phyloP scores from a whole-genome alignment of 2,329 filamentous ascomycete species.

The Verticillium isaacii region DNA sequence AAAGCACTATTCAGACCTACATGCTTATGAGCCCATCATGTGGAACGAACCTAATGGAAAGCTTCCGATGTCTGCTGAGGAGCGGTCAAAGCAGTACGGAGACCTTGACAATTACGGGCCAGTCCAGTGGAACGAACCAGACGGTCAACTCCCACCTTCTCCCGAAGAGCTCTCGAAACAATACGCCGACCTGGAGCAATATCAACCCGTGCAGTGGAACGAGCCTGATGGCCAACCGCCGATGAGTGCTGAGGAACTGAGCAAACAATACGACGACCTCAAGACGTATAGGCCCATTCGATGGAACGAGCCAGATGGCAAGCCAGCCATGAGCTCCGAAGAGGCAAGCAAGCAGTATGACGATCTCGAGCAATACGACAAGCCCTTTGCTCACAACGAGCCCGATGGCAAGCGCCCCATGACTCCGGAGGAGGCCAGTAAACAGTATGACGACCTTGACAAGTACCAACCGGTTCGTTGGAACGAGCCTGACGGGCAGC shows the following conservation, averaged over 20 bases:
- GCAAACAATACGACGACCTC: constrained; percentile 33
- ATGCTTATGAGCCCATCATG: constrained; percentile 11
- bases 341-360: constrained; percentile 30
- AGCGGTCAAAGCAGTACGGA: constrained; percentile 29
- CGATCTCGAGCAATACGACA: constrained; percentile 22
- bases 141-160: constrained; percentile 21
- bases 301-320: constrained; percentile 28
- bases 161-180: constrained; percentile 29
- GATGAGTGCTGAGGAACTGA: constrained; percentile 11
- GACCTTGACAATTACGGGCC: constrained; percentile 31
- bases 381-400: constrained; percentile 21
- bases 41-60: constrained; percentile 18
- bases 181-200: constrained; percentile 35
- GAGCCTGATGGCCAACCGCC: constrained; percentile 16
- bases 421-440: constrained; percentile 29
- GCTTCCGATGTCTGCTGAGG: constrained; percentile 20
- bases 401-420: constrained; percentile 22
- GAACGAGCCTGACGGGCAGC: constrained; percentile 27
- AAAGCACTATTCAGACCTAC: constrained; percentile 10
- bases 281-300: constrained; percentile 30
- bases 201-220: constrained; percentile 20
- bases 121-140: constrained; percentile 28
- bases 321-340: constrained; percentile 21
- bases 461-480: constrained; percentile 31
- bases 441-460: constrained; percentile 33